Evolutionary conservation across 2,329 filamentous ascomycete species (phyloP).

Genomic region (Calonectria pteridis): DNA sequence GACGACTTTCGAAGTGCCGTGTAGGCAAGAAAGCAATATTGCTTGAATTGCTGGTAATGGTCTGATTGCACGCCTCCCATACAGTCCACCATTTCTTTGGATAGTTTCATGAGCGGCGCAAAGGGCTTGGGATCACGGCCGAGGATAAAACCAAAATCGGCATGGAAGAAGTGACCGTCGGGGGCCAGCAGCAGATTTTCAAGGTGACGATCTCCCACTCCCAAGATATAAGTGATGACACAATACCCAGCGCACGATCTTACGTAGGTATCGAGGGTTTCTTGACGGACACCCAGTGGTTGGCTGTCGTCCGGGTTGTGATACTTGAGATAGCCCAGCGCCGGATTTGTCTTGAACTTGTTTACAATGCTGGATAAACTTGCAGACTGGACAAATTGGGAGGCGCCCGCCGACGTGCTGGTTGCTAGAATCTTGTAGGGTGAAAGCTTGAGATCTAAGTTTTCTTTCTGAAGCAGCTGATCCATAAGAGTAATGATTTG

Average conservation of each 20-base stretch:
- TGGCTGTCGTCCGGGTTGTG: constrained; percentile 90
- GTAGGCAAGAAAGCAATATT: constrained; percentile 96
- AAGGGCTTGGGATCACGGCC: constrained; percentile 98
- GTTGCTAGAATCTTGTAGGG: constrained; percentile 98
- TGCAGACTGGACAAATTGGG: constrained; percentile 92
- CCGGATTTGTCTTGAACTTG: constrained; percentile 81
- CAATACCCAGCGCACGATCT: constrained; percentile 98
- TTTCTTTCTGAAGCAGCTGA: constrained; percentile 93
- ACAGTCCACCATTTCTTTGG: constrained; percentile 97
- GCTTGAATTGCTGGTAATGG: constrained; percentile 90
- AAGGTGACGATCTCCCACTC: constrained; percentile 94
- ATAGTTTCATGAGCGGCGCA: constrained; percentile 95
- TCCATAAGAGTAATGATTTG: constrained; percentile 99
- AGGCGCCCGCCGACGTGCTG: constrained; percentile 87
- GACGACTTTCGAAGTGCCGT: constrained; percentile 89
- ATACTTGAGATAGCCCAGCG: constrained; percentile 85
- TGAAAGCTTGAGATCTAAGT: constrained; percentile 92
- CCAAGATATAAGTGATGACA: constrained; percentile 97
- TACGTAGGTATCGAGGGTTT: constrained; percentile 94
- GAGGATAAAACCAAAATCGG: constrained; percentile 98
- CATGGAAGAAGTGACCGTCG: constrained; percentile 96
- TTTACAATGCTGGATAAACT: constrained; percentile 85
- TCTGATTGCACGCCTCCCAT: constrained; percentile 90
- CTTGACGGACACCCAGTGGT: constrained; percentile 88
- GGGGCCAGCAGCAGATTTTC: constrained; percentile 94